Conservation (phyloP, 371 early-diverging fungal species). For the Mucor sp. region DNA sequence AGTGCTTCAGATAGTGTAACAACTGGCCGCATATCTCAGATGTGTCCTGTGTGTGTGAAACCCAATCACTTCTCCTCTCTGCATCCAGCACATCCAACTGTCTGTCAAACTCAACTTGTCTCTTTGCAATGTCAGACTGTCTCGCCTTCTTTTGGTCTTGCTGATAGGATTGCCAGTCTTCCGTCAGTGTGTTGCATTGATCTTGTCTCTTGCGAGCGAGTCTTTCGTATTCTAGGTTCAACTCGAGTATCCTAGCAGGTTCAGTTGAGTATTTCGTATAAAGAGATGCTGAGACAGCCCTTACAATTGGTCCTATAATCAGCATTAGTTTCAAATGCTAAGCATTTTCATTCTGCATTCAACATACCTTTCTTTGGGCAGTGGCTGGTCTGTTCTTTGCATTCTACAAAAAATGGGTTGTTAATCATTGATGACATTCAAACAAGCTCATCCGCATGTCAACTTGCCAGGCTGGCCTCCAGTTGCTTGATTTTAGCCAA, state of each 20-base stretch:
- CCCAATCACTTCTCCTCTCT: constrained; percentile 6
- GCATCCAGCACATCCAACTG: constrained; percentile 7
- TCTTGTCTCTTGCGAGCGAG: constrained; percentile 16
- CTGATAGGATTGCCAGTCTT: constrained; percentile 21
- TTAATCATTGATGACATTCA: neutral
- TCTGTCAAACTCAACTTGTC: constrained; percentile 25
- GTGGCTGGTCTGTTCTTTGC: neutral
- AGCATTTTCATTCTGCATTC: neutral
- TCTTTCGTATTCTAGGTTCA: constrained; percentile 16
- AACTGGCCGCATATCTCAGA: neutral
- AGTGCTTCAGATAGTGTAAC: neutral
- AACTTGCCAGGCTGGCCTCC: neutral
- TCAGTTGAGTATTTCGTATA: neutral
- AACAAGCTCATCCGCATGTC: neutral
- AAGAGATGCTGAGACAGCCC: neutral
- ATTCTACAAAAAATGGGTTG: neutral
- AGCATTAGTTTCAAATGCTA: neutral
- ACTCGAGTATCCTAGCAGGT: neutral
- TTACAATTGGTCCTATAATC: neutral
- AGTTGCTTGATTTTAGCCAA: constrained; percentile 2
- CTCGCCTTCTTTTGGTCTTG: constrained; percentile 5
- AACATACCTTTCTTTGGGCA: neutral
- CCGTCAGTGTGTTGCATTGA: constrained; percentile 5
- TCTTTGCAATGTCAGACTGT: constrained; percentile 15
- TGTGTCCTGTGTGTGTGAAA: neutral